Evolutionary conservation across 1,284 basidiomycete genomes (phyloP).

Genomic region (Cutaneotrichosporon spelunceum): DNA sequence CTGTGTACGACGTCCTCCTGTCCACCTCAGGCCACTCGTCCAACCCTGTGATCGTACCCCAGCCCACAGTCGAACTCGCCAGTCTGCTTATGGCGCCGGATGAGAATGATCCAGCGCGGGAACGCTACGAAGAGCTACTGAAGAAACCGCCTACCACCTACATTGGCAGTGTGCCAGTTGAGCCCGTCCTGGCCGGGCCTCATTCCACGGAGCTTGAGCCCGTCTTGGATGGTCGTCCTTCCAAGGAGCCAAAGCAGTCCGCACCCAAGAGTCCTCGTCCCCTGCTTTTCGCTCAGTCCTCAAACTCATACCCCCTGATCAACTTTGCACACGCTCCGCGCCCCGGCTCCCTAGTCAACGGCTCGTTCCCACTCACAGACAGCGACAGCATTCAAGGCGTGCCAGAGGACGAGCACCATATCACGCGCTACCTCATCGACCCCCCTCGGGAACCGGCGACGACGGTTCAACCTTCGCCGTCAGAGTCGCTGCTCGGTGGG

Average conservation of each 20-base stretch:
- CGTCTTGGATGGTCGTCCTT: slow-evolving; percentile 13
- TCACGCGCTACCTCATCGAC: slow-evolving; percentile 35
- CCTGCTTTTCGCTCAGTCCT: slow-evolving; percentile 47
- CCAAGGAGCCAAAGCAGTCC: slow-evolving; percentile 1
- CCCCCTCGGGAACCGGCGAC: slow-evolving; percentile 28
- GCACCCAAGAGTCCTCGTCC: slow-evolving; percentile 20
- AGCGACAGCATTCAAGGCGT: slow-evolving; percentile 35
- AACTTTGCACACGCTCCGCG: slow-evolving; percentile 35
- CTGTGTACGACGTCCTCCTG: slow-evolving; percentile 50
- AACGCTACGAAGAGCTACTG: slow-evolving; percentile 14
- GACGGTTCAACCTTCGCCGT: neutral
- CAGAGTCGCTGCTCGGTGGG: slow-evolving; percentile 3
- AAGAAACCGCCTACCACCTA: slow-evolving; percentile 41
- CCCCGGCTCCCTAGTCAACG: slow-evolving; percentile 40
- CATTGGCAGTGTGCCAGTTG: slow-evolving; percentile 39
- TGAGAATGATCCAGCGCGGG: slow-evolving; percentile 3
- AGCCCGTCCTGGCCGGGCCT: slow-evolving; percentile 15
- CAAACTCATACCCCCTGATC: slow-evolving; percentile 46
- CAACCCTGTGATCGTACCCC: slow-evolving; percentile 50
- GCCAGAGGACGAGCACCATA: slow-evolving; percentile 29
- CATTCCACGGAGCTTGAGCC: slow-evolving; percentile 6
- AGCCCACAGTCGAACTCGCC: slow-evolving; percentile 44
- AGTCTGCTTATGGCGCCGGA: slow-evolving; percentile 24
- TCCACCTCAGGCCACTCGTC: slow-evolving; percentile 33
- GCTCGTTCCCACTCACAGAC: slow-evolving; percentile 42